These are phyloP conservation scores for Trifolium repens DNA, from an alignment of 306 rosid genomes.

Conservation along the genomic window DNA sequence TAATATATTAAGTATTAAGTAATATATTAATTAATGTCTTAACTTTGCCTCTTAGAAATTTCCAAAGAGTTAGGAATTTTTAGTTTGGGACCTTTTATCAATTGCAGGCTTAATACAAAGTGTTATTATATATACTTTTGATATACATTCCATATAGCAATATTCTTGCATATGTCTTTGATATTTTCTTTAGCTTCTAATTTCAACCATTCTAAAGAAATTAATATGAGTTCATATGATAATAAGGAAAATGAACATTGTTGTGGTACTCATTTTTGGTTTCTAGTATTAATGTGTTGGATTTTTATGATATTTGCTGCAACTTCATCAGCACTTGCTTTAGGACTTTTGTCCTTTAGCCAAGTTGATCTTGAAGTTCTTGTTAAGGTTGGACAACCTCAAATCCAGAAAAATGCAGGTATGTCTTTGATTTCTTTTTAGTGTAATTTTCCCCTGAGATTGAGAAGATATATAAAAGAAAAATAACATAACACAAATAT, in stretches of 20 bases:
- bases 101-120: slow-evolving; percentile 30
- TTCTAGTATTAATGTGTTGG: slow-evolving; percentile 44
- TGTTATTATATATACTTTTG: slow-evolving; percentile 5
- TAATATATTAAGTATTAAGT: too few species aligned
- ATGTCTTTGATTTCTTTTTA: background rate
- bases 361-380: slow-evolving; percentile 80
- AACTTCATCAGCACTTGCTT: slow-evolving; percentile 66
- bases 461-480: too few species aligned
- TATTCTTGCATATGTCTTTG: slow-evolving; percentile 27
- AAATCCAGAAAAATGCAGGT: slow-evolving; percentile 64
- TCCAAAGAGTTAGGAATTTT: slow-evolving; percentile 43
- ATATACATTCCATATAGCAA: slow-evolving; percentile 12
- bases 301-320: slow-evolving; percentile 61
- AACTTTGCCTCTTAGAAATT: slow-evolving; percentile 36
- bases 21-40: background rate
- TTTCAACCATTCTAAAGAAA: background rate
- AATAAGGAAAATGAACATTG: slow-evolving; percentile 34
- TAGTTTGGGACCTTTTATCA: slow-evolving; percentile 28
- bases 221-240: slow-evolving; percentile 31
- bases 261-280: slow-evolving; percentile 62
- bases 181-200: slow-evolving; percentile 19
- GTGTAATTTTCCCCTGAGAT: too few species aligned
- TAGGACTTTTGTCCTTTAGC: slow-evolving; percentile 74
- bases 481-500: too few species aligned
- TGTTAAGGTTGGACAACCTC: slow-evolving; percentile 61